Evolutionary conservation across 148 eudicot species (phyloP).

Genomic region (Rhododendron vialii): DNA sequence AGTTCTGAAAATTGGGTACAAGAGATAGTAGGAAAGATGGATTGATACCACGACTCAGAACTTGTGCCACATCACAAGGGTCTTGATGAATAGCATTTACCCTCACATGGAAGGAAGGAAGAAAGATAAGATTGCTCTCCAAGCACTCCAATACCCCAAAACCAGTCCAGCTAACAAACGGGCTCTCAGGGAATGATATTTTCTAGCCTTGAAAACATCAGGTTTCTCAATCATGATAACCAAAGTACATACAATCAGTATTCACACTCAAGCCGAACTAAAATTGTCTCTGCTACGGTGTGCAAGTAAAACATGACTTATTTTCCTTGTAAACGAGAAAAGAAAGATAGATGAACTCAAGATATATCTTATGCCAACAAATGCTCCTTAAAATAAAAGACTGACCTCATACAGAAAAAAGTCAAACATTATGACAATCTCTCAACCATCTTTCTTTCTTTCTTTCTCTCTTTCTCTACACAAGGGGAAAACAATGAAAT

Average conservation of each 20-base stretch:
- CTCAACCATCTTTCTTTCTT: constrained; percentile 5
- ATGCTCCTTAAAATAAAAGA: constrained; percentile 9
- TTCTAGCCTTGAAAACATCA: not conserved
- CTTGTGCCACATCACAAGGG: not conserved
- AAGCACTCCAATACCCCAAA: not conserved
- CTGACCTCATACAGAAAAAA: constrained; percentile 5
- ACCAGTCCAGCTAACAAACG: not conserved
- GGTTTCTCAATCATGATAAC: not conserved
- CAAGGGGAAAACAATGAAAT: constrained; percentile 5
- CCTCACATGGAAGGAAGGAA: not conserved
- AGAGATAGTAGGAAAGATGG: not conserved
- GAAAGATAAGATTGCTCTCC: not conserved
- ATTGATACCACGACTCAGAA: not conserved
- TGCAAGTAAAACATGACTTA: not conserved
- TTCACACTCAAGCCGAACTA: not conserved
- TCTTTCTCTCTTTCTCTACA: constrained; percentile 11
- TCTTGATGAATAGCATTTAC: not conserved
- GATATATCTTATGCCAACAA: not conserved
- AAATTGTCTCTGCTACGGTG: not conserved
- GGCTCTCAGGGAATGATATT: not conserved
- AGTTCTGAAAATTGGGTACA: not conserved
- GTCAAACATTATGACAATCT: constrained; percentile 19
- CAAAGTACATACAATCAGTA: not conserved
- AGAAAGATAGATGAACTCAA: not conserved
- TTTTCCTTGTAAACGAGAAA: not conserved